Conservation (phyloP, 225 moss, liverwort and hornwort genomes). For the Physcomitrellopsis africana region DNA sequence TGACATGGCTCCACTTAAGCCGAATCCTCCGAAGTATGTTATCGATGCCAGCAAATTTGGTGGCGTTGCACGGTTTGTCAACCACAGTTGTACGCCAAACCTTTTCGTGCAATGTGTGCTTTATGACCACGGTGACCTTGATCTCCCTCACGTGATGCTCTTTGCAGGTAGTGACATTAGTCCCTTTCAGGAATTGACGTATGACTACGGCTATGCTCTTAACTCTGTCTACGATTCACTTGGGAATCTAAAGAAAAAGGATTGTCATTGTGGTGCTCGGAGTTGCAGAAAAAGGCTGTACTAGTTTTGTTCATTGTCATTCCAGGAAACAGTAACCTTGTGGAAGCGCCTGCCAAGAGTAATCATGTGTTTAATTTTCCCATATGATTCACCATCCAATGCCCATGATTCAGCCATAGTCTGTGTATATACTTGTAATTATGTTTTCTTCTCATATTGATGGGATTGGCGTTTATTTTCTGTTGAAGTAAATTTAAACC, state of each 20-base stretch:
- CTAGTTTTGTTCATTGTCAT: conserved; percentile 29
- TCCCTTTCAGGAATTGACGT: conserved; percentile 83
- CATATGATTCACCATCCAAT: too few relatives aligned
- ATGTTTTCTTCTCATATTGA: conserved; percentile 26
- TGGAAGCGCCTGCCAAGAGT: too few relatives aligned
- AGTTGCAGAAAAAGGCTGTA: conserved; percentile 70
- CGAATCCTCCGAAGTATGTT: conserved; percentile 45
- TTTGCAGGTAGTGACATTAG: conserved; percentile 76
- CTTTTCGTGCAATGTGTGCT: conserved; percentile 94
- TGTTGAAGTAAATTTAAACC: conserved; percentile 12
- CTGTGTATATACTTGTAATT: conserved; percentile 33
- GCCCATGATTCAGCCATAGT: conserved; percentile 14
- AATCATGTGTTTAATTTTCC: too few relatives aligned
- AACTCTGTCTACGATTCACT: conserved; percentile 51
- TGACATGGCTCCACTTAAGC: conserved; percentile 14
- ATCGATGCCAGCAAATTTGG: conserved; percentile 82
- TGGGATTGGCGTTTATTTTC: not conserved
- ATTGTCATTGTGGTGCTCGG: conserved; percentile 66
- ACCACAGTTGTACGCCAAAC: conserved; percentile 94
- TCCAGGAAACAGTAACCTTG: too few relatives aligned
- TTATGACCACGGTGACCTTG: conserved; percentile 77
- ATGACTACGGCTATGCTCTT: conserved; percentile 82
- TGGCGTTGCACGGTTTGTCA: conserved; percentile 87
- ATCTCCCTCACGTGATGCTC: conserved; percentile 90
- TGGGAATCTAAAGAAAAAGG: conserved; percentile 58